Percentiles rank a stretch among this genome's conserved stretches.
These are phyloP conservation scores for Neurospora sp. DNA, from an alignment of 495 filamentous ascomycete species.

Conservation along the genomic window DNA sequence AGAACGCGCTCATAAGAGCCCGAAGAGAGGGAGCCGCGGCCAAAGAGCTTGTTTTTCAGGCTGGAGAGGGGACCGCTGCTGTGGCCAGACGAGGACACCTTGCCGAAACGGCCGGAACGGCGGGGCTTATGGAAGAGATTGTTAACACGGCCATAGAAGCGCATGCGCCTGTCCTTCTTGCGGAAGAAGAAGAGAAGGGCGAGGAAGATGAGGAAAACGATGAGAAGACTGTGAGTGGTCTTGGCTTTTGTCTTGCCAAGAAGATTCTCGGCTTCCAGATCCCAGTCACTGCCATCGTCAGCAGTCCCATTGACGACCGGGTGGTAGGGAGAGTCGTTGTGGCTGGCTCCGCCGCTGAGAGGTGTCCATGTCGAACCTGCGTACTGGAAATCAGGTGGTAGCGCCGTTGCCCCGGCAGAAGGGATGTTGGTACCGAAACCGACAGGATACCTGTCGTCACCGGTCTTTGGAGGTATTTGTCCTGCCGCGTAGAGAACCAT, in stretches of 20 bases:
- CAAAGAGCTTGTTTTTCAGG: slow-evolving; percentile 42
- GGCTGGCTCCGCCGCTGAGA: slow-evolving; percentile 23
- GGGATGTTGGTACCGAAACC: slow-evolving; percentile 77
- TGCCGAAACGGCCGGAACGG: slow-evolving; percentile 38
- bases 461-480: slow-evolving; percentile 57
- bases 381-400: slow-evolving; percentile 74
- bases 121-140: slow-evolving; percentile 41
- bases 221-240: slow-evolving; percentile 65
- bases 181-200: slow-evolving; percentile 48
- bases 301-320: background rate
- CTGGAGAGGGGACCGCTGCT: slow-evolving; percentile 29
- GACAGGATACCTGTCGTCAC: slow-evolving; percentile 54
- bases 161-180: slow-evolving; percentile 59
- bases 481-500: slow-evolving; percentile 95
- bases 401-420: slow-evolving; percentile 19
- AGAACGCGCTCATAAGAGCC: slow-evolving; percentile 72
- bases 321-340: slow-evolving; percentile 24
- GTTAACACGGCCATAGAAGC: slow-evolving; percentile 50
- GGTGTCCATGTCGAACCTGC: slow-evolving; percentile 55
- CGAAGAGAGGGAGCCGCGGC: slow-evolving; percentile 21
- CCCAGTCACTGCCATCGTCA: slow-evolving; percentile 48
- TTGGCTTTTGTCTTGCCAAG: slow-evolving; percentile 57
- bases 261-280: slow-evolving; percentile 47
- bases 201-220: slow-evolving; percentile 55
- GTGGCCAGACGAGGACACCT: slow-evolving; percentile 32